phyloP scores from a whole-genome alignment of 148 eudicot genomes.

The Diospyros lotus region DNA sequence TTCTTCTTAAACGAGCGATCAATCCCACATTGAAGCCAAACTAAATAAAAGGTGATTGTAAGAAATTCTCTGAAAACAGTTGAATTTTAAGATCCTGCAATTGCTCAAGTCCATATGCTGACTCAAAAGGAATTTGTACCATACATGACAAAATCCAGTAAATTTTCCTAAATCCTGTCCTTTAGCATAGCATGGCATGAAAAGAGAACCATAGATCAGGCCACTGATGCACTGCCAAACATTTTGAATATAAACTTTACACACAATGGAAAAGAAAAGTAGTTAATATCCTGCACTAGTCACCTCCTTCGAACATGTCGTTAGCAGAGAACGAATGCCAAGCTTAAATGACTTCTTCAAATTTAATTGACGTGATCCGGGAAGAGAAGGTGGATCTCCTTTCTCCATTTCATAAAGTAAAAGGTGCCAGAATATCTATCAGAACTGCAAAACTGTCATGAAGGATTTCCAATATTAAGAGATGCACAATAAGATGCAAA shows the following conservation, averaged over 20 bases:
- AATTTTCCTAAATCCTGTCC: background rate
- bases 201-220: too few relatives aligned
- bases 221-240: background rate
- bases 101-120: too few relatives aligned
- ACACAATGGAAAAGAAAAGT: background rate
- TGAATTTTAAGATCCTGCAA: too few relatives aligned
- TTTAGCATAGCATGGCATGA: background rate
- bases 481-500: background rate
- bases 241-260: background rate
- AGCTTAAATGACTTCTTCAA: constrained; percentile 58
- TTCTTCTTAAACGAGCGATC: background rate
- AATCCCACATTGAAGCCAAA: background rate
- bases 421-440: constrained; percentile 1
- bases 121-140: too few relatives aligned
- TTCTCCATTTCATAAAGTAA: constrained; percentile 28
- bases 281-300: background rate
- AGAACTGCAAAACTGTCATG: constrained; percentile 8
- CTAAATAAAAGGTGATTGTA: too few relatives aligned
- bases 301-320: constrained; percentile 66
- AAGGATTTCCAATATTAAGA: background rate
- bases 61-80: too few relatives aligned
- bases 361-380: constrained; percentile 42
- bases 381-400: constrained; percentile 12
- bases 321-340: constrained; percentile 44
- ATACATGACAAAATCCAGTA: background rate